Base-by-base conservation (phyloP, 2,329 filamentous ascomycete genomes). In the Diplocarpon rosae region DNA sequence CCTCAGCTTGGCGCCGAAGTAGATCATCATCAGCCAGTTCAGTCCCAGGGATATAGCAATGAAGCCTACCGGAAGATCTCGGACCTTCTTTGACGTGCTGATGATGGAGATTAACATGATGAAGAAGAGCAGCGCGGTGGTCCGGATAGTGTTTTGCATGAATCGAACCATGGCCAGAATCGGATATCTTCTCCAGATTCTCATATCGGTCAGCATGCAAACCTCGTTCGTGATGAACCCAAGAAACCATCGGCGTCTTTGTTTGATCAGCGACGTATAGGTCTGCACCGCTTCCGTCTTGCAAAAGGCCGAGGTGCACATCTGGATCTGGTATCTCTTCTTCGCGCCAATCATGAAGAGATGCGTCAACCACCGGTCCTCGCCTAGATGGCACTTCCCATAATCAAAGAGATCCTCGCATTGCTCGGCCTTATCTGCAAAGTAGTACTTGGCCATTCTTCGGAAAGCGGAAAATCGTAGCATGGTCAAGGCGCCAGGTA, bases 181-280 rank as follows among this genome's bases (percentile, higher is more conserved):
- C 0, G 92, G 88, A 63, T 96, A 96, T 41, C 86, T 77, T 62
- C 76, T 84, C 90, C 90, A 96, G 24, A 96, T 72, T 47, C 92
- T 79, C 64, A 85, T 79, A 65, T 96, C 90, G 1, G 92, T 96
- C 67, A 98, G 70, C 92, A 96, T 95, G 67, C 89, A 95, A 7
- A 88, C 90, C 63, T 96, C 90, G 63, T 98, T 98, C 13, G 90
- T 95, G 66, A 96, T 89, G 65, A 95, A 95, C 27, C 90, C 90
- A 35, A 96, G 72, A 63, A 96, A 96, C 92, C 92, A 98, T 60
- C 92, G 77, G 44, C 90, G 82, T 48, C 92, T 81, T 68, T 98
- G 92, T 70, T 96, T 95, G 62, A 95, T 72, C 37, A 98, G 75
- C 56, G 84, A 88, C 46, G 69, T 68, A 64, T 89, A 89, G 2